Percentiles rank a stretch among this genome's conserved stretches.
These are phyloP conservation scores for Parmales sp. DNA, from an alignment of 108 stramenopile species.

Conservation along the genomic window DNA sequence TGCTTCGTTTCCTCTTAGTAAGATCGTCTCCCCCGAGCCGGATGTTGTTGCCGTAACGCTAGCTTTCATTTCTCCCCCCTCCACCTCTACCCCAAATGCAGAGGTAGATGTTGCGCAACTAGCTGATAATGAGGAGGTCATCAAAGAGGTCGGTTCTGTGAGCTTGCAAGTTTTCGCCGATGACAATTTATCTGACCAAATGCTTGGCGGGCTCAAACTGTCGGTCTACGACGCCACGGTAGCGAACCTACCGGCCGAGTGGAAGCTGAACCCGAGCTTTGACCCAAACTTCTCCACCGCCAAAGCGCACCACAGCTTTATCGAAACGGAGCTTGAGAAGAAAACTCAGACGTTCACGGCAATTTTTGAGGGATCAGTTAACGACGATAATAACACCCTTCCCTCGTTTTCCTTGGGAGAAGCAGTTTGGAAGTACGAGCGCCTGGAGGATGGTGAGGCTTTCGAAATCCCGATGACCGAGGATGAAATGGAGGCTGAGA, in stretches of 20 bases:
- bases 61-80: too few species aligned
- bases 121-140: too few species aligned
- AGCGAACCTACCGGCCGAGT: not conserved
- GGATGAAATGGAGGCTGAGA: not conserved
- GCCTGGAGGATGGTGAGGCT: not conserved
- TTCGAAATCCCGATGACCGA: not conserved
- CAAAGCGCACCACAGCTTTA: not conserved
- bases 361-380: too few species aligned
- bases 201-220: not conserved
- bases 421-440: not conserved
- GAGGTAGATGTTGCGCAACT: too few species aligned
- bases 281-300: not conserved
- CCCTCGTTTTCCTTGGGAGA: not conserved
- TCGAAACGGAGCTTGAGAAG: not conserved
- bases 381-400: too few species aligned
- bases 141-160: not conserved
- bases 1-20: not conserved
- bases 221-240: not conserved
- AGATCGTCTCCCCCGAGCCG: not conserved
- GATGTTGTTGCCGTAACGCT: not conserved
- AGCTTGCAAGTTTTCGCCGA: not conserved
- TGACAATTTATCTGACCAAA: not conserved
- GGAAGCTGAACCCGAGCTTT: not conserved
- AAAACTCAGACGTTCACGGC: not conserved
- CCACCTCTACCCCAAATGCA: too few species aligned